Base-by-base conservation (phyloP, 176 grass and related monocot species). In the Cenchrus americanus region DNA sequence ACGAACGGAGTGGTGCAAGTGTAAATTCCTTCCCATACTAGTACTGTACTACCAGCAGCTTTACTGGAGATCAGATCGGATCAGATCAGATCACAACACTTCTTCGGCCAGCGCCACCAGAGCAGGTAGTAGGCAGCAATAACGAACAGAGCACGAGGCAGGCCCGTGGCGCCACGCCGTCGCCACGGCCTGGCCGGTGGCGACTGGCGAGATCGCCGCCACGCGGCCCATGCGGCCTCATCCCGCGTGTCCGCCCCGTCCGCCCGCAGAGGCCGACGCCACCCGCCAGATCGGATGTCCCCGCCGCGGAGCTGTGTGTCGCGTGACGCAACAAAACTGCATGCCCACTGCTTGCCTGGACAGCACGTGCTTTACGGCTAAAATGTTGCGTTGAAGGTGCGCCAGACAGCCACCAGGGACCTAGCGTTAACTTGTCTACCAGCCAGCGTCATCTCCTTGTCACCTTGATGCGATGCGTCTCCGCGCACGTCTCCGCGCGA, bases 151-250 rank as follows among this genome's bases (percentile, higher is more conserved):
- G 21, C 80, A 71, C 86, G 80, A 19, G 80, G 8, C 22, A n/a
- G 22, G 55, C 69, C 22, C 77, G 77, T 80, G 84, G 34, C 59
- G 49, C 85, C 77, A 86, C 85, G 69, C 2, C 48, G 84, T 68
- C 18, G 69, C 10, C 79, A 87, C 71, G 79, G 53, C 17, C 1
- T 3, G 23, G 80, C 23, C 73, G 4, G 42, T 21, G 71, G 63
- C 71, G 21, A 1, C 26, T 21, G 71, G 63, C 71, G 21, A 1
- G 52, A 60, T 19, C 12, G 49, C 48, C 6, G 5, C 32, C 44
- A 5, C 14, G 14, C 30, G 26, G 34, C 3, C 34, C 34, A 37
- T 37, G 34, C 34, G 18, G 30, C 43, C 7, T 10, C 0, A 4
- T 3, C 4, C 40, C 9, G 27, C 67, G 15, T 53, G 77, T 11